Percentiles rank a stretch among this genome's conserved stretches.
These are phyloP conservation scores for Arthrobotrys sinensis DNA, from an alignment of 2,329 filamentous ascomycete genomes.

Conservation along the genomic window DNA sequence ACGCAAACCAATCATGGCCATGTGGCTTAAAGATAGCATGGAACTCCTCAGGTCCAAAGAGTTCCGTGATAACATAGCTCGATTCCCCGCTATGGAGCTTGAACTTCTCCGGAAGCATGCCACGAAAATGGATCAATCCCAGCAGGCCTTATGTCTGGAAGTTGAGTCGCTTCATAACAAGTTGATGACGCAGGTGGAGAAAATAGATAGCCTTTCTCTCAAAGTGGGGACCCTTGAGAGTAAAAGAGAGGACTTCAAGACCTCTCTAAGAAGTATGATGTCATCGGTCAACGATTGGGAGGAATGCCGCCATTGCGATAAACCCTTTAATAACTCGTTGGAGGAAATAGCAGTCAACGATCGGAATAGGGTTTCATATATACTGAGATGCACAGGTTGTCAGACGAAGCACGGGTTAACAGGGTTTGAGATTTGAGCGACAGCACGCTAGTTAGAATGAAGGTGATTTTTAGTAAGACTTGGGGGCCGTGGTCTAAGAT, in stretches of 20 bases:
- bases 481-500: no score
- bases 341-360: background rate
- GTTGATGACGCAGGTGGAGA: background rate
- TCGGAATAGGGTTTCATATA: background rate
- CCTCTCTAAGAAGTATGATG: background rate
- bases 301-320: slow-evolving; percentile 14
- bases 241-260: slow-evolving; percentile 3
- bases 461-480: no score
- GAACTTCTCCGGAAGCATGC: slow-evolving; percentile 18
- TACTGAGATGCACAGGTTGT: slow-evolving; percentile 27
- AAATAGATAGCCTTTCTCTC: background rate
- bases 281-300: background rate
- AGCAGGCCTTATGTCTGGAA: background rate
- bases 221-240: background rate
- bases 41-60: slow-evolving; percentile 3
- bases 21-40: slow-evolving; percentile 32
- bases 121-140: background rate
- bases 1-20: slow-evolving; percentile 10
- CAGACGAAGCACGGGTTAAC: slow-evolving; percentile 20
- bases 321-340: background rate
- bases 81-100: slow-evolving; percentile 27
- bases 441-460: no score
- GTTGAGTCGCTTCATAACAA: background rate
- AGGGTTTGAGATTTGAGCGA: background rate
- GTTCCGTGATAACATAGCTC: slow-evolving; percentile 14